These are phyloP conservation scores for Termitomyces sp. DNA, from an alignment of 1,284 basidiomycete genomes.

Conservation along the genomic window DNA sequence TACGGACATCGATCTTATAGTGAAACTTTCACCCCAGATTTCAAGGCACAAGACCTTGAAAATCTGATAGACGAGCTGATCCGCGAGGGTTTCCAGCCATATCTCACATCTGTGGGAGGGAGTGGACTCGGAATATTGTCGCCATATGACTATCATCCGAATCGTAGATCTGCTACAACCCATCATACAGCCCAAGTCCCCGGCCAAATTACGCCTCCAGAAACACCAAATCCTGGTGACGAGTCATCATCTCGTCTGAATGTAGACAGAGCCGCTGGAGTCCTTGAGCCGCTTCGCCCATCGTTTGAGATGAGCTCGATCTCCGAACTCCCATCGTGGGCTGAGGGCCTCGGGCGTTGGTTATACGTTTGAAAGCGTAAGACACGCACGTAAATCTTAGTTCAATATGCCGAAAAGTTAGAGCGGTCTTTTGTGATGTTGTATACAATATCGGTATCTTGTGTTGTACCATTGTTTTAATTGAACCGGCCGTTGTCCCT, in stretches of 20 bases:
- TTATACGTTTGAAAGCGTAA: slow-evolving; percentile 45
- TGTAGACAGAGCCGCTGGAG: slow-evolving; percentile 15
- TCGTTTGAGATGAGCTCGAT: slow-evolving; percentile 45
- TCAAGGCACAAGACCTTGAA: slow-evolving; percentile 53
- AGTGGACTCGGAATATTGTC: slow-evolving; percentile 84
- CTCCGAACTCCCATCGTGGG: slow-evolving; percentile 54
- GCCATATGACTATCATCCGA: slow-evolving; percentile 47
- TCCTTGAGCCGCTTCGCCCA: slow-evolving; percentile 34
- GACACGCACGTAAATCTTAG: slow-evolving; percentile 7
- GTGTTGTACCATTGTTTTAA: not conserved
- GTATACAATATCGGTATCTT: not conserved
- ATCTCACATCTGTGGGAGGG: slow-evolving; percentile 91
- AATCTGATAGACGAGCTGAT: slow-evolving; percentile 57
- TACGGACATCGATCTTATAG: slow-evolving; percentile 11
- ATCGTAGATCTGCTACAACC: slow-evolving; percentile 22
- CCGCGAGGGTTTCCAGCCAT: slow-evolving; percentile 74
- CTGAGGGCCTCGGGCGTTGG: slow-evolving; percentile 55
- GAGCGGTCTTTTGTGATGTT: not conserved
- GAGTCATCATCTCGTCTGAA: slow-evolving; percentile 18
- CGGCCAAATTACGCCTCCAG: slow-evolving; percentile 49
- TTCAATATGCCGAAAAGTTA: not conserved
- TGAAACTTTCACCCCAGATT: slow-evolving; percentile 40
- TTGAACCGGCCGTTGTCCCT: not conserved
- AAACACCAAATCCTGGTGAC: slow-evolving; percentile 36
- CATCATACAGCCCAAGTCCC: slow-evolving; percentile 20